phyloP scores from a whole-genome alignment of 306 rosid species.

The Ziziphus jujuba region DNA sequence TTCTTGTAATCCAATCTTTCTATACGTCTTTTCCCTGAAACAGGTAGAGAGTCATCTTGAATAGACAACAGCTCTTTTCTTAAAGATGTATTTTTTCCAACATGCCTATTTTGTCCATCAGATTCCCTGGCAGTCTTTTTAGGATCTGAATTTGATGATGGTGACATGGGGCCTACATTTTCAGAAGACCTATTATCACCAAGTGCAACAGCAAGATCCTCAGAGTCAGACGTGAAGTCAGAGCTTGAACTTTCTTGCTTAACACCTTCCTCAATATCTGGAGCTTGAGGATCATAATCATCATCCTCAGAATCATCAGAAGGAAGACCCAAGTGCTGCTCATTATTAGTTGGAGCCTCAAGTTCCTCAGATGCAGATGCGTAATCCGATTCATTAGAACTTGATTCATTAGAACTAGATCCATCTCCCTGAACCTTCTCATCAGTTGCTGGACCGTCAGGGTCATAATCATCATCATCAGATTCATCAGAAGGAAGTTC shows the following conservation, averaged over 20 bases:
- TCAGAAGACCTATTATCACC: slow-evolving; percentile 33
- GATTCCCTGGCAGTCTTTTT: slow-evolving; percentile 31
- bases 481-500: slow-evolving; percentile 93
- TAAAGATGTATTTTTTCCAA: slow-evolving; percentile 47
- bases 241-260: slow-evolving; percentile 73
- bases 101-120: slow-evolving; percentile 33
- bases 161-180: slow-evolving; percentile 33
- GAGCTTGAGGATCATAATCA: slow-evolving; percentile 67
- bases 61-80: slow-evolving; percentile 61
- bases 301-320: slow-evolving; percentile 92
- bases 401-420: slow-evolving; percentile 68
- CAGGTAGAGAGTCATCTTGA: slow-evolving; percentile 50
- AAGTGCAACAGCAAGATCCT: slow-evolving; percentile 75
- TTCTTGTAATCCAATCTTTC: slow-evolving; percentile 93
- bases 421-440: slow-evolving; percentile 52
- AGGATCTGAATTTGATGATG: slow-evolving; percentile 19
- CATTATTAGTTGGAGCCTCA: slow-evolving; percentile 48
- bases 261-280: slow-evolving; percentile 35
- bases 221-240: slow-evolving; percentile 92
- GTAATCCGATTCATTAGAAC: slow-evolving; percentile 73
- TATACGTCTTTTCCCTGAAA: slow-evolving; percentile 55
- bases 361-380: slow-evolving; percentile 79
- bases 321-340: slow-evolving; percentile 70
- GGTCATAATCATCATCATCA: slow-evolving; percentile 85
- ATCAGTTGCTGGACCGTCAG: slow-evolving; percentile 56